These are phyloP conservation scores for Glycine latifolia DNA, from an alignment of 306 rosid genomes.

Conservation along the genomic window DNA sequence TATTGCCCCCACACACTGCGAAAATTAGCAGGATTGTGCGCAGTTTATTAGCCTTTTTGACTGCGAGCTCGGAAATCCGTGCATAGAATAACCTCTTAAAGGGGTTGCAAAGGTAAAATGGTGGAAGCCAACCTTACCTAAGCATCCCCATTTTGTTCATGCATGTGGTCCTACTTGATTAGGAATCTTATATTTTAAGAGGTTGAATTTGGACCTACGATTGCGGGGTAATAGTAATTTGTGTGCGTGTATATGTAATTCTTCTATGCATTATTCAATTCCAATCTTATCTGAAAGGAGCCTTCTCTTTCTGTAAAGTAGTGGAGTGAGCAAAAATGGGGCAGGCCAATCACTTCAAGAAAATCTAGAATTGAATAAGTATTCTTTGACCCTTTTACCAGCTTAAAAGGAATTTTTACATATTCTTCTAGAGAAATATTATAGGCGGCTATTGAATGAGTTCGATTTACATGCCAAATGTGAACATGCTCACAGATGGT, in stretches of 20 bases:
- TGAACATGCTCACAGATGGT: neutral
- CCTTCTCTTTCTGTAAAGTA: constrained; percentile 36
- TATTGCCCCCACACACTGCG: neutral
- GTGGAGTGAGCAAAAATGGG: neutral
- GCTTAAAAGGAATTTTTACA: neutral
- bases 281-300: constrained; percentile 23
- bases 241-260: neutral
- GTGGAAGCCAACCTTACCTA: constrained; percentile 25
- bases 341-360: neutral
- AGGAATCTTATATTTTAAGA: constrained; percentile 17
- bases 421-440: neutral
- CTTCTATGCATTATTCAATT: constrained; percentile 16
- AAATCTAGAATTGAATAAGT: neutral
- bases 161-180: constrained; percentile 30
- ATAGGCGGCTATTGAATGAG: constrained; percentile 1
- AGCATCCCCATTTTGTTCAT: constrained; percentile 21
- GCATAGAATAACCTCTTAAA: neutral
- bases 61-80: neutral
- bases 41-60: constrained; percentile 17
- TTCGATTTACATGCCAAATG: neutral
- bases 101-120: constrained; percentile 35
- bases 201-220: constrained; percentile 35
- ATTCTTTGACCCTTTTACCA: neutral
- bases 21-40: neutral
- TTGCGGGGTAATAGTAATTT: constrained; percentile 7